A percentile compares a stretch with the other conserved stretches of the same genome.
Conservation (phyloP, 306 rosid species). For the Mimosa bimucronata region DNA sequence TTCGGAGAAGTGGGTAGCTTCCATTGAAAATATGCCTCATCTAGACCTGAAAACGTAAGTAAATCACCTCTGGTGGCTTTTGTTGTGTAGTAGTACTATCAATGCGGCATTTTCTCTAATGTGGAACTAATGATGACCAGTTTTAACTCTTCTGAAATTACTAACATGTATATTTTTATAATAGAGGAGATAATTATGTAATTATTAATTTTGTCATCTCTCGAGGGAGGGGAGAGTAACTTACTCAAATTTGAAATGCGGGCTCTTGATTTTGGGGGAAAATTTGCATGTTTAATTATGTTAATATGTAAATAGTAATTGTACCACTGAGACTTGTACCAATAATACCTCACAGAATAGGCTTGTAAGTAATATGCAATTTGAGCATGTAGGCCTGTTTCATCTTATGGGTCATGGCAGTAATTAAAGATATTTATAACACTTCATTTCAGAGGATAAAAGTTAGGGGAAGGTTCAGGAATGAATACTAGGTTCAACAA, state of each 20-base stretch:
- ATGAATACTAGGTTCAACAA: slow-evolving; percentile 20
- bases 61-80: slow-evolving; percentile 22
- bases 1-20: slow-evolving; percentile 59
- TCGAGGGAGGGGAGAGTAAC: too few species aligned
- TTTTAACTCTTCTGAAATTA: neutral
- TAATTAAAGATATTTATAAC: neutral
- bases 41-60: slow-evolving; percentile 93
- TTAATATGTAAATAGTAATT: slow-evolving; percentile 2
- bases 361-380: slow-evolving; percentile 22
- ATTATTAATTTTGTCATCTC: too few species aligned
- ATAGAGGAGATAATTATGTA: too few species aligned
- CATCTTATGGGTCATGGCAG: slow-evolving; percentile 5
- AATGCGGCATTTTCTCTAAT: slow-evolving; percentile 13
- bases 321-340: neutral
- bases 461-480: slow-evolving; percentile 22
- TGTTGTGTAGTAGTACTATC: slow-evolving; percentile 26
- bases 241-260: too few species aligned
- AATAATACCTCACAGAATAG: slow-evolving; percentile 9
- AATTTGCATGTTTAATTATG: too few species aligned
- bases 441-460: neutral
- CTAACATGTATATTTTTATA: too few species aligned
- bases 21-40: slow-evolving; percentile 80
- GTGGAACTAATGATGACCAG: slow-evolving; percentile 13
- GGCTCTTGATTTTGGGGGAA: too few species aligned
- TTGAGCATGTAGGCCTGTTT: slow-evolving; percentile 23